Conservation (phyloP, 768 basidiomycete genomes). For the Termitomyces sp. region DNA sequence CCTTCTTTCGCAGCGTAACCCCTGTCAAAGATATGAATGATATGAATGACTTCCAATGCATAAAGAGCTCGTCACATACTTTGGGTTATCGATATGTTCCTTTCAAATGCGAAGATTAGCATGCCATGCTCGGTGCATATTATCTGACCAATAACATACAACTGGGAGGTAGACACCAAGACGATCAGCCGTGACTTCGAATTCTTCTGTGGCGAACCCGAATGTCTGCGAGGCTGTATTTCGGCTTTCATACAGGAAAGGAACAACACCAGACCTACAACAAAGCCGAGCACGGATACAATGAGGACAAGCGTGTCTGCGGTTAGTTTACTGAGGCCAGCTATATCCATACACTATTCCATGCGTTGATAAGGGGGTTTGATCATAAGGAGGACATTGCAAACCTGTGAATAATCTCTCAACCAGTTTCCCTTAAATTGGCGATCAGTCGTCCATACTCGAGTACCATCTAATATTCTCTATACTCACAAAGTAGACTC, state of each 20-base stretch:
- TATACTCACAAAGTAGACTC: constrained; percentile 56
- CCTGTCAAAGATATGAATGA: constrained; percentile 25
- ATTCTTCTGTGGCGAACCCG: constrained; percentile 63
- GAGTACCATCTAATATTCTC: not conserved
- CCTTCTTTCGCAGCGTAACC: constrained; percentile 68
- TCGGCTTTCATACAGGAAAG: not conserved
- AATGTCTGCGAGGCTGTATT: constrained; percentile 39
- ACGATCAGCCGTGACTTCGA: constrained; percentile 68
- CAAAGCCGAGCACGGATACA: constrained; percentile 55
- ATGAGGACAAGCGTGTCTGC: constrained; percentile 61
- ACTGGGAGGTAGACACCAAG: constrained; percentile 77
- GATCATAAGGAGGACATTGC: not conserved
- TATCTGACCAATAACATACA: constrained; percentile 28
- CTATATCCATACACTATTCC: constrained; percentile 64
- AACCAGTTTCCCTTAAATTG: constrained; percentile 61
- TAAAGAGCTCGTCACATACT: constrained; percentile 29
- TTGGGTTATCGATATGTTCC: constrained; percentile 82
- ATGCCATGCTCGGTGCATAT: not conserved
- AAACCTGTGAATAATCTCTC: constrained; percentile 63
- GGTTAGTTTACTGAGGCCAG: constrained; percentile 61
- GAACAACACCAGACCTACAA: constrained; percentile 28
- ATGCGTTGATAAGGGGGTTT: not conserved
- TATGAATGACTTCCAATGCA: not conserved
- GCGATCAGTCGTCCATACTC: not conserved
- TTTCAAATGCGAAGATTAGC: constrained; percentile 13